Conservation (phyloP, 495 filamentous ascomycete genomes). For the Penicillium coprophilum region DNA sequence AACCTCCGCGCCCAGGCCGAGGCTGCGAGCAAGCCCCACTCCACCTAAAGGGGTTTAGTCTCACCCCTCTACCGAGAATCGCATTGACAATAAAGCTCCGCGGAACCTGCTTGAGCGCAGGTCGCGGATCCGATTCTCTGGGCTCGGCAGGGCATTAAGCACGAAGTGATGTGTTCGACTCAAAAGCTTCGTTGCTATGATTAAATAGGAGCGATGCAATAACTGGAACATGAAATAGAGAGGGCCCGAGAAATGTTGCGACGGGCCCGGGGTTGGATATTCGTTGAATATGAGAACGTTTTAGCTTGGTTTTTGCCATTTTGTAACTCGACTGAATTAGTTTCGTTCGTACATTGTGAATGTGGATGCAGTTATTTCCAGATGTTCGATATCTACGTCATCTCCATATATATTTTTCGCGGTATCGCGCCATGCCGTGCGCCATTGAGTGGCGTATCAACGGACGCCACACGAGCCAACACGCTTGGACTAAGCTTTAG, state of each 20-base stretch:
- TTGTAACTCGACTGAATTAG: slow-evolving; percentile 2
- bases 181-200: slow-evolving; percentile 12
- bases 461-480: not conserved
- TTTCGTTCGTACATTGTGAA: slow-evolving; percentile 5
- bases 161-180: slow-evolving; percentile 13
- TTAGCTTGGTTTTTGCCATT: slow-evolving; percentile 7
- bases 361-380: not conserved
- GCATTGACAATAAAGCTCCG: slow-evolving; percentile 18
- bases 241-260: slow-evolving; percentile 5
- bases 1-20: slow-evolving; percentile 91
- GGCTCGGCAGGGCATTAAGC: slow-evolving; percentile 6
- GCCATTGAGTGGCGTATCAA: not conserved
- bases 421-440: not conserved
- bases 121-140: slow-evolving; percentile 24
- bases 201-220: slow-evolving; percentile 4
- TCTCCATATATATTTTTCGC: not conserved
- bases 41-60: slow-evolving; percentile 21
- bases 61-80: slow-evolving; percentile 18
- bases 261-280: slow-evolving; percentile 7
- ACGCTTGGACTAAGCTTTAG: no score
- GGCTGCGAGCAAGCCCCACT: slow-evolving; percentile 58
- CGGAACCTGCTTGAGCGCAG: slow-evolving; percentile 7
- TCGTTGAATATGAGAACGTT: slow-evolving; percentile 9
- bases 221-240: slow-evolving; percentile 12
- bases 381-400: not conserved